Conservation (phyloP, 345 rosid species). For the Heritiera fomes region DNA sequence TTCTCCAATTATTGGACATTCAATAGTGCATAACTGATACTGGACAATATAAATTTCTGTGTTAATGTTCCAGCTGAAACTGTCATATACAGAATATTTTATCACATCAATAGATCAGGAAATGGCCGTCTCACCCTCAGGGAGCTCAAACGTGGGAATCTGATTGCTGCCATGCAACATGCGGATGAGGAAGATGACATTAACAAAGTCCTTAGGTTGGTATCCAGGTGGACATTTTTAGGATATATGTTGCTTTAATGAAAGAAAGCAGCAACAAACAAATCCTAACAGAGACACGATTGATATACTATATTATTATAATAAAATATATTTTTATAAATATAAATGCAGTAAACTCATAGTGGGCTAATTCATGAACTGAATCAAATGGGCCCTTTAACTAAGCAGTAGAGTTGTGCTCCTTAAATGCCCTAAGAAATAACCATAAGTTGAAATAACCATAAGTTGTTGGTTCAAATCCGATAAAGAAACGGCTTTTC, state of each 20-base stretch:
- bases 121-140: constrained; percentile 82
- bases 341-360: too few relatives aligned
- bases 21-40: constrained; percentile 19
- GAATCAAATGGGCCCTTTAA: too few relatives aligned
- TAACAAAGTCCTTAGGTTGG: constrained; percentile 83
- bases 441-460: too few relatives aligned
- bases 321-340: too few relatives aligned
- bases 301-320: too few relatives aligned
- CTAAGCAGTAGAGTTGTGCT: too few relatives aligned
- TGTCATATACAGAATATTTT: constrained; percentile 93
- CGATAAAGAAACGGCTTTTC: too few relatives aligned
- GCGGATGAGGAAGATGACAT: constrained; percentile 93
- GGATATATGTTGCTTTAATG: neutral
- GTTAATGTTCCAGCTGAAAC: constrained; percentile 78
- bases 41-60: constrained; percentile 25
- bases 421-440: too few relatives aligned
- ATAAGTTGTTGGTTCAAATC: too few relatives aligned
- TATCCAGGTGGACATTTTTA: neutral
- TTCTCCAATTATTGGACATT: constrained; percentile 7
- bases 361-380: too few relatives aligned
- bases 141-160: constrained; percentile 89
- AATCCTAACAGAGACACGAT: too few relatives aligned
- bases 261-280: too few relatives aligned
- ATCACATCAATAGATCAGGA: constrained; percentile 78
- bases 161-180: constrained; percentile 80